Conservation (phyloP, 176 grass and related monocot species). For the Dactylis glomerata region DNA sequence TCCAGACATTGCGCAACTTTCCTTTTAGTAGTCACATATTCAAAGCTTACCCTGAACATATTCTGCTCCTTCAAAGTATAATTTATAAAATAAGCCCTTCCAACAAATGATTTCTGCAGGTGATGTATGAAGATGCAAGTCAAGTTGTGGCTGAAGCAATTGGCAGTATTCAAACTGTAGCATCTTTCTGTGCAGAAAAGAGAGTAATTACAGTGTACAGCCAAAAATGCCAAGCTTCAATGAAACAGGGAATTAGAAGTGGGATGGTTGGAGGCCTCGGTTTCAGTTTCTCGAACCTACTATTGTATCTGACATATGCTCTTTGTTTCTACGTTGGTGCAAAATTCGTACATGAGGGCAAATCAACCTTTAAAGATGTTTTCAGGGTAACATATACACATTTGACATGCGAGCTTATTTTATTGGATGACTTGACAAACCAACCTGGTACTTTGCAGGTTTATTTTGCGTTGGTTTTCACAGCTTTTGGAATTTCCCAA, state of each 20-base stretch:
- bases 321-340: slow-evolving; percentile 71
- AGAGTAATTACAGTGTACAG: slow-evolving; percentile 41
- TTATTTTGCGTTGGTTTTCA: slow-evolving; percentile 58
- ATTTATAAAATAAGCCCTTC: background rate
- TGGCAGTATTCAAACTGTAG: slow-evolving; percentile 48
- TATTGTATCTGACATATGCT: slow-evolving; percentile 50
- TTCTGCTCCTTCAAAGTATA: background rate
- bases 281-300: slow-evolving; percentile 45
- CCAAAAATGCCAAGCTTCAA: slow-evolving; percentile 50
- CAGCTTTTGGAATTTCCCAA: slow-evolving; percentile 54
- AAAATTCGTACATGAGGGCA: slow-evolving; percentile 31
- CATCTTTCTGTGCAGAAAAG: slow-evolving; percentile 61
- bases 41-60: background rate
- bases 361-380: slow-evolving; percentile 54
- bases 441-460: slow-evolving; percentile 33
- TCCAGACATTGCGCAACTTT: background rate
- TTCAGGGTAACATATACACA: slow-evolving; percentile 44
- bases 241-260: slow-evolving; percentile 51
- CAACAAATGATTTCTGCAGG: slow-evolving; percentile 18
- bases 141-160: slow-evolving; percentile 58
- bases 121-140: slow-evolving; percentile 66
- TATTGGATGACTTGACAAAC: background rate
- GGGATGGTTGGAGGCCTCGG: slow-evolving; percentile 50
- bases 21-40: background rate
- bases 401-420: background rate